Conservation (phyloP, 192 early-diverging fungal genomes). For the Gamsiella multidivaricata region DNA sequence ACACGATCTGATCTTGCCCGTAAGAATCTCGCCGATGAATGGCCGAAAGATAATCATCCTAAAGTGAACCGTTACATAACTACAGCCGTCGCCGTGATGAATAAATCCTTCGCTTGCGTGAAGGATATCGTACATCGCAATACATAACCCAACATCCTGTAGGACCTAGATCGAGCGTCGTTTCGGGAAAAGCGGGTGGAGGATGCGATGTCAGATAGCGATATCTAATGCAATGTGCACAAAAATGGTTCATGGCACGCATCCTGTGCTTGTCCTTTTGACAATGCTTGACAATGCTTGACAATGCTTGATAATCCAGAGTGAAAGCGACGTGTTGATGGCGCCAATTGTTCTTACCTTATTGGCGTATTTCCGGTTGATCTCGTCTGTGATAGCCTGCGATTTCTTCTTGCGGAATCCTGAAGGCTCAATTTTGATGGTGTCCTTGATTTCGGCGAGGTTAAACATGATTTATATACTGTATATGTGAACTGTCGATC, state of each 20-base stretch:
- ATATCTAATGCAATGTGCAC: too few relatives aligned
- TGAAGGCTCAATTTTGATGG: conserved; percentile 82
- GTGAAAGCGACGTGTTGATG: background rate
- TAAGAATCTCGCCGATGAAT: conserved; percentile 87
- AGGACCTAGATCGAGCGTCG: conserved; percentile 65
- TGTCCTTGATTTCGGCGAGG: conserved; percentile 84
- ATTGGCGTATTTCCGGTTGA: conserved; percentile 95
- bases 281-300: too few relatives aligned
- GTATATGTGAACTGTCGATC: too few relatives aligned
- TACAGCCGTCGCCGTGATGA: conserved; percentile 85
- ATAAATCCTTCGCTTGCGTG: conserved; percentile 88
- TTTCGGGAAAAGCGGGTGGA: background rate
- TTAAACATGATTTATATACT: conserved; percentile 77
- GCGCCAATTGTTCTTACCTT: conserved; percentile 63
- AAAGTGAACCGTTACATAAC: conserved; percentile 84
- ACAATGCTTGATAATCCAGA: background rate
- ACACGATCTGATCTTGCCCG: conserved; percentile 80
- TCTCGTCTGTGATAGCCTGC: conserved; percentile 85
- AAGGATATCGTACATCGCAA: conserved; percentile 83
- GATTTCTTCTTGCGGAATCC: conserved; percentile 81
- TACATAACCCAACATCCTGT: conserved; percentile 92
- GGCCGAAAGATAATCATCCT: conserved; percentile 91
- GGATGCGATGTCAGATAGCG: background rate
- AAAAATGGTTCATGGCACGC: too few relatives aligned
- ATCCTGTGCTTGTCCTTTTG: too few relatives aligned